A percentile compares a stretch with the other conserved stretches of the same genome.
Conservation (phyloP, 2,329 filamentous ascomycete genomes). For the Verticillium dahliae region DNA sequence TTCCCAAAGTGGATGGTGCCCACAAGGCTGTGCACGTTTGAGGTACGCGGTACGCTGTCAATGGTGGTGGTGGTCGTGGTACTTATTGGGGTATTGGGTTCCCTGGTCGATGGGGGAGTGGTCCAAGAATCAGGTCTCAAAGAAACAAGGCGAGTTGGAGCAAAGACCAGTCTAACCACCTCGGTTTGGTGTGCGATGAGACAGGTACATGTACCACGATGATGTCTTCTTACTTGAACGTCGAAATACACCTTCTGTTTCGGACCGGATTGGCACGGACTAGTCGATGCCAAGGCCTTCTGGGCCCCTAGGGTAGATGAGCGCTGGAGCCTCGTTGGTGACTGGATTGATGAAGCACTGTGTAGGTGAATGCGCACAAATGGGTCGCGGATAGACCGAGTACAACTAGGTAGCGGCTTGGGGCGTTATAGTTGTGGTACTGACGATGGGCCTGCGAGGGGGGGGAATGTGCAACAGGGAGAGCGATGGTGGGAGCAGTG, state of each 20-base stretch:
- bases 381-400: not conserved
- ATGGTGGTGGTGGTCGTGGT: not conserved
- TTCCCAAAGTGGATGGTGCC: conserved; percentile 3
- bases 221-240: not conserved
- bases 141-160: not conserved
- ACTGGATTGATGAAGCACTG: not conserved
- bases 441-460: not conserved
- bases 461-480: not conserved
- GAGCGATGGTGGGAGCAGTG: not conserved
- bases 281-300: not conserved
- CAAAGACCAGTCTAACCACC: not conserved
- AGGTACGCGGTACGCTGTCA: conserved; percentile 1
- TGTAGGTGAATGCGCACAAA: not conserved
- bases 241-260: not conserved
- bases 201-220: not conserved
- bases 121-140: not conserved
- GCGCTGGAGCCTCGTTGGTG: not conserved
- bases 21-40: conserved; percentile 16
- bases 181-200: not conserved
- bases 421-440: not conserved
- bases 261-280: not conserved
- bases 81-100: not conserved
- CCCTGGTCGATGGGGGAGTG: not conserved
- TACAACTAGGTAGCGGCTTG: not conserved
- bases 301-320: not conserved